Conservation (phyloP, 2,329 filamentous ascomycete species). For the Aspergillus persii region DNA sequence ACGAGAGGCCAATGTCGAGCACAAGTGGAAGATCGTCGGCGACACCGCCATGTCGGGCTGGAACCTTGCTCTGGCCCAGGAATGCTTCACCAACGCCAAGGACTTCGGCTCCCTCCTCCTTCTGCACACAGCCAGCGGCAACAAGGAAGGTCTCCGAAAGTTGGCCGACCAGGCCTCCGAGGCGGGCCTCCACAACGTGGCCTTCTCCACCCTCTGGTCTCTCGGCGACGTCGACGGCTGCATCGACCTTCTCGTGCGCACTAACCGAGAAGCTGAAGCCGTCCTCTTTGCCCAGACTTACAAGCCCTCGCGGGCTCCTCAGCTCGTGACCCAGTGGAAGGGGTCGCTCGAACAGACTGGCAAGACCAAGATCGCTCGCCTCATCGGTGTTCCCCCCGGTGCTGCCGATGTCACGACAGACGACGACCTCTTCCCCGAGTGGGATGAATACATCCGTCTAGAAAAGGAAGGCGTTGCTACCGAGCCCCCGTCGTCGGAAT, state of each 20-base stretch:
- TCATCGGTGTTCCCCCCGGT: conserved; percentile 77
- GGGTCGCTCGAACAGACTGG: conserved; percentile 76
- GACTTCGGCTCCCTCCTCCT: conserved; percentile 87
- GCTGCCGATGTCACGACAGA: conserved; percentile 56
- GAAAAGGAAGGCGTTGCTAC: conserved; percentile 67
- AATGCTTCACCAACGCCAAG: conserved; percentile 88
- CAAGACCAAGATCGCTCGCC: conserved; percentile 78
- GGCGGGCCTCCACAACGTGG: conserved; percentile 82
- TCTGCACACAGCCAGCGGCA: conserved; percentile 80
- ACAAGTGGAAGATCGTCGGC: conserved; percentile 98
- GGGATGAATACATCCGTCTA: conserved; percentile 83
- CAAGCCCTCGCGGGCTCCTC: conserved; percentile 72
- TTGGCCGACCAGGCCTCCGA: conserved; percentile 73
- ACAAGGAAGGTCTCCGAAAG: conserved; percentile 68
- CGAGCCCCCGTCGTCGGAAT: conserved; percentile 37
- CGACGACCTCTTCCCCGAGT: conserved; percentile 90
- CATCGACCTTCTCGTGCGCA: conserved; percentile 74
- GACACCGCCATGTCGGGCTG: conserved; percentile 83
- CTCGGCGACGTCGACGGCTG: conserved; percentile 79
- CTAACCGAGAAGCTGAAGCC: conserved; percentile 77
- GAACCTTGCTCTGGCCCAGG: conserved; percentile 83
- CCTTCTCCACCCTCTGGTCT: conserved; percentile 88
- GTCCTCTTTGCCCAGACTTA: conserved; percentile 94
- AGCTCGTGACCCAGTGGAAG: conserved; percentile 77
- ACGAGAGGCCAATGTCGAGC: conserved; percentile 78